Percentiles rank a stretch among this genome's conserved stretches.
phyloP scores from a whole-genome alignment of 2,329 filamentous ascomycete genomes.

The Didymella pomorum region DNA sequence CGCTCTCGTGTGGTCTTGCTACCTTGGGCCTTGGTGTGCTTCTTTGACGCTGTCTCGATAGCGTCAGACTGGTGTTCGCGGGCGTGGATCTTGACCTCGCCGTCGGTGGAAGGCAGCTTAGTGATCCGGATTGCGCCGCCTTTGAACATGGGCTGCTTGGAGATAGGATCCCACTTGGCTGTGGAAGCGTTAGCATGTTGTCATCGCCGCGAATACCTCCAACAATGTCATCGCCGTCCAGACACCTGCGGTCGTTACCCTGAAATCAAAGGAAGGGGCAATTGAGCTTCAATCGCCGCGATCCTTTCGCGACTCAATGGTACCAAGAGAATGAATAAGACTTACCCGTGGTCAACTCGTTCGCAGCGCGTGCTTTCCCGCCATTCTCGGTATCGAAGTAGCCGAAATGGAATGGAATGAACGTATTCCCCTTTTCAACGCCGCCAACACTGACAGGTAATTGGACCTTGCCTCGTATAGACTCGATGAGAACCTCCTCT shows the following conservation, averaged over 20 bases:
- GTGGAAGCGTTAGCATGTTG: background rate
- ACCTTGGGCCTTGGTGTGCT: slow-evolving; percentile 5
- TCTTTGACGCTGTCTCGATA: background rate
- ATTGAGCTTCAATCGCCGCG: too few species aligned
- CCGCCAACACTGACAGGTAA: slow-evolving; percentile 14
- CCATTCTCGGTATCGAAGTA: slow-evolving; percentile 13
- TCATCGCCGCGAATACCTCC: too few species aligned
- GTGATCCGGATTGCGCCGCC: slow-evolving; percentile 17
- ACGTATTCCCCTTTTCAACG: slow-evolving; percentile 16
- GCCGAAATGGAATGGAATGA: slow-evolving; percentile 22
- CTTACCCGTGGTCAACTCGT: slow-evolving; percentile 18
- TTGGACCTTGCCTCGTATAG: slow-evolving; percentile 16
- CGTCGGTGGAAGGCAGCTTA: slow-evolving; percentile 9
- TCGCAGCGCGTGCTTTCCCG: slow-evolving; percentile 14
- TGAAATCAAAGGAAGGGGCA: too few species aligned
- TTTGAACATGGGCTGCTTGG: slow-evolving; percentile 20
- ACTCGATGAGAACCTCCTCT: slow-evolving; percentile 6
- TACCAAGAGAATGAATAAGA: background rate
- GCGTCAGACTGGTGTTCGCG: slow-evolving; percentile 14
- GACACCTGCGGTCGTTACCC: too few species aligned
- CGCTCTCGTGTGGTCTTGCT: slow-evolving; percentile 1
- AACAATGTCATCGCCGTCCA: too few species aligned
- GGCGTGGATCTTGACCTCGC: slow-evolving; percentile 15
- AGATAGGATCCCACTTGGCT: slow-evolving; percentile 21
- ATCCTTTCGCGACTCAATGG: background rate